A percentile compares a stretch with the other conserved stretches of the same genome.
Evolutionary conservation across 768 basidiomycete genomes (phyloP).

Genomic region (Chiua virens): DNA sequence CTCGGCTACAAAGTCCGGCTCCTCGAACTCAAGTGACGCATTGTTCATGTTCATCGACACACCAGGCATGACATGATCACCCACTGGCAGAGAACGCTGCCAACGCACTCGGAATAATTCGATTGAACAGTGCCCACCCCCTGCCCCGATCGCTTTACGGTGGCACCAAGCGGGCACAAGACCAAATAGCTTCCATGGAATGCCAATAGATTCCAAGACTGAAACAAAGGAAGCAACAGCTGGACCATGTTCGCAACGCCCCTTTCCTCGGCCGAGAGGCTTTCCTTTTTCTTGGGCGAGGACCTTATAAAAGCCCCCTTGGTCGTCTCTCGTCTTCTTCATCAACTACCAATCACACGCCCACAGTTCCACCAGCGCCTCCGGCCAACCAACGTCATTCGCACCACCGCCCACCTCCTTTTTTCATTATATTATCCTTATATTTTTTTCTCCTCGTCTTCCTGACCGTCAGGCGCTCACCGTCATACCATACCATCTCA

Average conservation of each 20-base stretch:
- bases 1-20: no score
- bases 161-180: background rate
- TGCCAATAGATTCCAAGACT: background rate
- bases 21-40: background rate
- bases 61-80: background rate
- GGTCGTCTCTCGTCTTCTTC: background rate
- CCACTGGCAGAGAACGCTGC: no score
- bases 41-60: background rate
- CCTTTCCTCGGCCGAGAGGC: background rate
- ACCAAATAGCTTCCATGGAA: background rate
- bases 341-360: background rate
- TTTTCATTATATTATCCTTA: background rate
- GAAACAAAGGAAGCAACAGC: background rate
- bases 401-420: background rate
- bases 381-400: background rate
- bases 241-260: conserved; percentile 5
- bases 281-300: conserved; percentile 1
- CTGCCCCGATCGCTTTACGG: conserved; percentile 19
- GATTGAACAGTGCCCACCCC: background rate
- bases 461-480: background rate
- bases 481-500: background rate
- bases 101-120: no score
- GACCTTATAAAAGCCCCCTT: conserved; percentile 9
- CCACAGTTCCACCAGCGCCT: background rate
- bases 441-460: background rate